phyloP scores from a whole-genome alignment of 1,139 yeast species.

The Kodamaea sp. region DNA sequence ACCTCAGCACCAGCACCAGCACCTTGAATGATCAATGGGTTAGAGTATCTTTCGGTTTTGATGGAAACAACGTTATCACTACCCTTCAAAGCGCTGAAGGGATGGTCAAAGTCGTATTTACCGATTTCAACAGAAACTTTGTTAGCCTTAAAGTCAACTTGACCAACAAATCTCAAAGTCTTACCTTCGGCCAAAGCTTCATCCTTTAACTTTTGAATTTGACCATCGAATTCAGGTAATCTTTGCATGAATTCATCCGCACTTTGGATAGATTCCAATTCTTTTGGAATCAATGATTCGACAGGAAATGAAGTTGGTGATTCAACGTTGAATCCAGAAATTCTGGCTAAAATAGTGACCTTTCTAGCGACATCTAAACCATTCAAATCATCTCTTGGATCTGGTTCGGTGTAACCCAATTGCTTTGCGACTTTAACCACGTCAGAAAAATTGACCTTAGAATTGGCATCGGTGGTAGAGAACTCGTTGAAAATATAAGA shows the following conservation, averaged over 20 bases:
- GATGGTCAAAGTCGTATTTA: constrained; percentile 81
- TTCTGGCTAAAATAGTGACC: constrained; percentile 91
- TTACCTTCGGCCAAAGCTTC: constrained; percentile 81
- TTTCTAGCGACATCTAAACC: constrained; percentile 98
- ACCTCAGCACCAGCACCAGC: constrained; percentile 99
- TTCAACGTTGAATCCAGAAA: constrained; percentile 79
- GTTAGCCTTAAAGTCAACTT: constrained; percentile 69
- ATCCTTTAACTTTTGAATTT: constrained; percentile 70
- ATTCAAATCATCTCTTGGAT: constrained; percentile 96
- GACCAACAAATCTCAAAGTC: constrained; percentile 91
- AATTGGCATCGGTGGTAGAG: constrained; percentile 60
- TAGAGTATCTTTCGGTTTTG: constrained; percentile 84
- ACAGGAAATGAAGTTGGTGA: constrained; percentile 97
- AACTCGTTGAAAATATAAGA: constrained; percentile 95
- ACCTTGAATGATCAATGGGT: constrained; percentile 94
- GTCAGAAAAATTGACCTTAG: constrained; percentile 74
- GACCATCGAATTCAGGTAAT: constrained; percentile 78
- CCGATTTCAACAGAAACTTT: constrained; percentile 83
- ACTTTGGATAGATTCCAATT: constrained; percentile 67
- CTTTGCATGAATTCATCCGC: constrained; percentile 76
- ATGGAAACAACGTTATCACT: constrained; percentile 94
- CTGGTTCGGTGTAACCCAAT: constrained; percentile 97
- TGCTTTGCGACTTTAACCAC: constrained; percentile 84
- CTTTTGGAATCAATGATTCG: constrained; percentile 85
- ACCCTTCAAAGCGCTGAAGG: constrained; percentile 93